phyloP scores from a whole-genome alignment of 345 rosid genomes.

The Eucalyptus cloeziana region DNA sequence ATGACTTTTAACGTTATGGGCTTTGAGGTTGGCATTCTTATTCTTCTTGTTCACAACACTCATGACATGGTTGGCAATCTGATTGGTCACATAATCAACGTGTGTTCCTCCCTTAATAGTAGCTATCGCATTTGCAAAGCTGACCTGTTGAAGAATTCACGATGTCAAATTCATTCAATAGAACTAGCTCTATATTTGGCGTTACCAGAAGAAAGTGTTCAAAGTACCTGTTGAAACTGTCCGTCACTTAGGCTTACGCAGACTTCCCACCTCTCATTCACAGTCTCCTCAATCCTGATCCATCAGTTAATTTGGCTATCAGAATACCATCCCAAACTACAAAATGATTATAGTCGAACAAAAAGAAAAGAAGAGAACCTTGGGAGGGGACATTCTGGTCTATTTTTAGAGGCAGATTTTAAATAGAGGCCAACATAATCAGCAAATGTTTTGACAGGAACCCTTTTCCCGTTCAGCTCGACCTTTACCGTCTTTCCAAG shows the following conservation, averaged over 20 bases:
- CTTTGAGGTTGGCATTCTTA: slow-evolving; percentile 70
- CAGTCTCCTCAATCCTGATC: slow-evolving; percentile 56
- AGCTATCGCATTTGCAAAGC: slow-evolving; percentile 83
- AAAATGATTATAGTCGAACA: neutral
- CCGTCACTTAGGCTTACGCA: slow-evolving; percentile 81
- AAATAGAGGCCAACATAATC: slow-evolving; percentile 77
- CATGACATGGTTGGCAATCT: slow-evolving; percentile 72
- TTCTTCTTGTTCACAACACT: slow-evolving; percentile 70
- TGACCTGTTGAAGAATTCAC: slow-evolving; percentile 38
- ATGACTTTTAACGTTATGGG: slow-evolving; percentile 78
- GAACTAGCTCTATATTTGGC: neutral
- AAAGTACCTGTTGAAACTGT: slow-evolving; percentile 91
- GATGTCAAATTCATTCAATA: neutral
- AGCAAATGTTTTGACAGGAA: slow-evolving; percentile 65
- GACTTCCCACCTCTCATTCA: slow-evolving; percentile 86
- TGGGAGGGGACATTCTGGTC: slow-evolving; percentile 17
- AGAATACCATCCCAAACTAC: neutral
- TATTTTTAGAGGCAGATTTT: slow-evolving; percentile 27
- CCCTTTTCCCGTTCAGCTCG: slow-evolving; percentile 62
- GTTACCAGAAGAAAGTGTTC: neutral
- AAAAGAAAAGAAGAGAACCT: slow-evolving; percentile 22
- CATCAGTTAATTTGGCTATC: neutral
- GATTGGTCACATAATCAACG: slow-evolving; percentile 87
- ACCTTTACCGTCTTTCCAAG: slow-evolving; percentile 90
- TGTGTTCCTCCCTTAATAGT: slow-evolving; percentile 98